Percentiles rank a stretch among this genome's conserved stretches.
Conservation (phyloP, 129 eudicot species). For the Artemisia annua region DNA sequence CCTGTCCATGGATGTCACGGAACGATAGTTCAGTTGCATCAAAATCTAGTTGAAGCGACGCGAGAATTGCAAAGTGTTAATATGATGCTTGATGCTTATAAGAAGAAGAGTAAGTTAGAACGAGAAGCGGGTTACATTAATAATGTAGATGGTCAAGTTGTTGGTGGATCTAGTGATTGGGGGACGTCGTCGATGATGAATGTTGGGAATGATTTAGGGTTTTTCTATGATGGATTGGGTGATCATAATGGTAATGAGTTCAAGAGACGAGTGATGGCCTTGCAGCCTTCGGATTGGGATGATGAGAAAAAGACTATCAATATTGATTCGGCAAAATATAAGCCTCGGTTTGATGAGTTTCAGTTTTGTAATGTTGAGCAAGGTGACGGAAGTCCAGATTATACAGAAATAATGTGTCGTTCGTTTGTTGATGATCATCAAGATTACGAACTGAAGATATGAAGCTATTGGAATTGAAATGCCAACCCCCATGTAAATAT, state of each 20-base stretch:
- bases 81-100: slow-evolving; percentile 21
- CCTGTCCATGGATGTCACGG: slow-evolving; percentile 58
- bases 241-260: slow-evolving; percentile 8
- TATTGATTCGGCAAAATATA: slow-evolving; percentile 1
- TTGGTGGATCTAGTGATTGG: slow-evolving; percentile 16
- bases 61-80: slow-evolving; percentile 36
- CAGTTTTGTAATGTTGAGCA: slow-evolving; percentile 10
- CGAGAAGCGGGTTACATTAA: background rate
- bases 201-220: slow-evolving; percentile 20
- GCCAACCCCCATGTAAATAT: background rate
- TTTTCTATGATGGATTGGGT: slow-evolving; percentile 9
- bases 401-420: slow-evolving; percentile 19
- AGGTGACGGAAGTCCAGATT: slow-evolving; percentile 20
- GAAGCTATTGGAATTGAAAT: background rate
- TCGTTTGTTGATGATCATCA: slow-evolving; percentile 37
- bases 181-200: slow-evolving; percentile 5
- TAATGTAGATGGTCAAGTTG: background rate
- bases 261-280: too few species aligned
- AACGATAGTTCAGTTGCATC: slow-evolving; percentile 21
- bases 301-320: background rate
- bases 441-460: slow-evolving; percentile 35
- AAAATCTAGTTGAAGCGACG: slow-evolving; percentile 8
- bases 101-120: slow-evolving; percentile 1
- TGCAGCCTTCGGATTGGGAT: background rate
- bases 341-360: slow-evolving; percentile 16